A percentile compares a stretch with the other conserved stretches of the same genome.
phyloP scores from a whole-genome alignment of 306 rosid species.

The Rosa lucieae region DNA sequence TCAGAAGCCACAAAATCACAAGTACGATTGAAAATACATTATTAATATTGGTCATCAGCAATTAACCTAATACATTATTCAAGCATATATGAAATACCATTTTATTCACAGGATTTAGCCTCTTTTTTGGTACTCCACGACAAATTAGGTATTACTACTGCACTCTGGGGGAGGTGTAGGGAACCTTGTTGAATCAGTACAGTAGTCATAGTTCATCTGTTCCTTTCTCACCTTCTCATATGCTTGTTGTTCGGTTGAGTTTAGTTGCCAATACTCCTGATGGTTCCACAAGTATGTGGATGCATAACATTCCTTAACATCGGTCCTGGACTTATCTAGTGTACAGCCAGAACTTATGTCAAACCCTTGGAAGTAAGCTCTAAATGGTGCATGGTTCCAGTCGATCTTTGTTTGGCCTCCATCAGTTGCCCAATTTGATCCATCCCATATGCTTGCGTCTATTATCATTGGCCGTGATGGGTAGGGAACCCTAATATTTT shows the following conservation, averaged over 20 bases:
- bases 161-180: background rate
- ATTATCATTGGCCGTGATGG: slow-evolving; percentile 49
- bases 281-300: slow-evolving; percentile 43
- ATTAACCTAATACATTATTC: too few species aligned
- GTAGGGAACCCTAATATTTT: slow-evolving; percentile 28
- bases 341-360: slow-evolving; percentile 33
- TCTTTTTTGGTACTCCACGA: too few species aligned
- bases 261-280: slow-evolving; percentile 34
- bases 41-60: too few species aligned
- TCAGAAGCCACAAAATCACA: too few species aligned
- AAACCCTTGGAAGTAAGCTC: slow-evolving; percentile 48
- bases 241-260: background rate
- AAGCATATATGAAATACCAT: too few species aligned
- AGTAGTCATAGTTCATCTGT: slow-evolving; percentile 45
- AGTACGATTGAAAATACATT: too few species aligned
- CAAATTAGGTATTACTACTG: too few species aligned
- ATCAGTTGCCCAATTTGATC: slow-evolving; percentile 53
- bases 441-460: slow-evolving; percentile 46
- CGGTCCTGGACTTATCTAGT: background rate
- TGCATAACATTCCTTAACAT: slow-evolving; percentile 25
- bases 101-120: too few species aligned
- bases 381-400: slow-evolving; percentile 50
- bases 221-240: slow-evolving; percentile 30
- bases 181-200: slow-evolving; percentile 35
- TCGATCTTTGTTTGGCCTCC: slow-evolving; percentile 47